Conservation (phyloP, 768 basidiomycete genomes). For the Leccinum sublutescens region DNA sequence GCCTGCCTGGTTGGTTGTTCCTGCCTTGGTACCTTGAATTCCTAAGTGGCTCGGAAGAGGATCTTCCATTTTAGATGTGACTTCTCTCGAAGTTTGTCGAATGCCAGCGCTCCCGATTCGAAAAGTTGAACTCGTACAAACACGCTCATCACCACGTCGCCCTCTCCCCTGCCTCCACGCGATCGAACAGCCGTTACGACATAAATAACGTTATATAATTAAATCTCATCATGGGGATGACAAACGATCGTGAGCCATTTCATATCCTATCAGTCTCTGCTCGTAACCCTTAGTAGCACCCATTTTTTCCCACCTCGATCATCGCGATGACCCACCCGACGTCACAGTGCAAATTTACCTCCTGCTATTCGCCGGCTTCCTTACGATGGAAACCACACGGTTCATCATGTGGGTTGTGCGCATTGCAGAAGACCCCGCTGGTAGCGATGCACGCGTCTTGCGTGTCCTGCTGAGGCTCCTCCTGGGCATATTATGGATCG, state of each 20-base stretch:
- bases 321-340: too few species aligned
- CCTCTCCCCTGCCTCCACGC: background rate
- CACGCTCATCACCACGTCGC: background rate
- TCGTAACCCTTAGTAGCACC: too few species aligned
- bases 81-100: background rate
- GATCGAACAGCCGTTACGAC: background rate
- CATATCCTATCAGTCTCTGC: too few species aligned
- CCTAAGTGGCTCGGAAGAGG: background rate
- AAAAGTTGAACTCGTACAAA: background rate
- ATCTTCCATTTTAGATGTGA: slow-evolving; percentile 5
- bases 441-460: slow-evolving; percentile 1
- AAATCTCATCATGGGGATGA: too few species aligned
- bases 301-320: too few species aligned
- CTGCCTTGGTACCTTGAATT: background rate
- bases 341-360: background rate
- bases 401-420: slow-evolving; percentile 2
- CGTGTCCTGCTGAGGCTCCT: background rate
- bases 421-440: background rate
- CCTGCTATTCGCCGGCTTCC: slow-evolving; percentile 12
- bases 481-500: background rate
- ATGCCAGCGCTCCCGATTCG: background rate
- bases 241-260: too few species aligned
- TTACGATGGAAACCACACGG: slow-evolving; percentile 10
- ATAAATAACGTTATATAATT: too few species aligned
- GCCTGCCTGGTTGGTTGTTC: too few species aligned